Percentiles rank a stretch among this genome's conserved stretches.
phyloP scores from a whole-genome alignment of 768 basidiomycete genomes.

The Amanita pseudoporphyria region DNA sequence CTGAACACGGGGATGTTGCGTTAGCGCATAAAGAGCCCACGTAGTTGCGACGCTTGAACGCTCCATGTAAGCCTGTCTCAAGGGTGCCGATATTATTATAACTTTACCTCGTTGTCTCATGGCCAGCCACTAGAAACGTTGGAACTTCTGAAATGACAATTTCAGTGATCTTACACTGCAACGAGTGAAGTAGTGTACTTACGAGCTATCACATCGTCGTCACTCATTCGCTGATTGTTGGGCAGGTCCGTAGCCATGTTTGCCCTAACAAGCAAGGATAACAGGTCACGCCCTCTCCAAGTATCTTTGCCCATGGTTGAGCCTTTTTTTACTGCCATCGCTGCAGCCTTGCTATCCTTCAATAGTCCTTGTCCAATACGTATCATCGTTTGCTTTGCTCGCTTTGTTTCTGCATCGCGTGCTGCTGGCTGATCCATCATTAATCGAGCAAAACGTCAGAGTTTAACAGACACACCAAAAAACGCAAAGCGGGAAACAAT shows the following conservation, averaged over 20 bases:
- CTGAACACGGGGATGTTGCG: constrained; percentile 38
- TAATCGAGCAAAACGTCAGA: not conserved
- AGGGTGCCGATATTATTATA: not conserved
- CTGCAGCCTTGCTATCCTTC: constrained; percentile 35
- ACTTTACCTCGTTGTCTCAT: constrained; percentile 43
- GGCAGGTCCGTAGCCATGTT: constrained; percentile 56
- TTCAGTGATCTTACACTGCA: not conserved
- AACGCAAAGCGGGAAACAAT: constrained; percentile 26
- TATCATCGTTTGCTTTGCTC: constrained; percentile 31
- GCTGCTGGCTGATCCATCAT: constrained; percentile 21
- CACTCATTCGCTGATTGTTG: constrained; percentile 43
- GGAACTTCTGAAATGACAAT: constrained; percentile 36
- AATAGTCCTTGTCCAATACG: constrained; percentile 43
- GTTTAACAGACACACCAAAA: constrained; percentile 23
- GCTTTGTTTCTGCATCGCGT: constrained; percentile 17
- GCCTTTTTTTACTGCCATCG: constrained; percentile 15
- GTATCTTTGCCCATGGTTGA: constrained; percentile 21
- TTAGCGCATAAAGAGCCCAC: constrained; percentile 53
- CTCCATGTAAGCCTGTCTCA: not conserved
- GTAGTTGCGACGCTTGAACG: constrained; percentile 31
- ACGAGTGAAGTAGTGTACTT: constrained; percentile 12
- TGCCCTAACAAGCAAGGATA: constrained; percentile 51
- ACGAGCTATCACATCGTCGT: constrained; percentile 54
- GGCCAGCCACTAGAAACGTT: constrained; percentile 51
- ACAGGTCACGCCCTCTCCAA: constrained; percentile 39